A percentile compares a stretch with the other conserved stretches of the same genome.
Evolutionary conservation across 179 eudicot genomes (phyloP).

Genomic region (Vitellaria paradoxa): DNA sequence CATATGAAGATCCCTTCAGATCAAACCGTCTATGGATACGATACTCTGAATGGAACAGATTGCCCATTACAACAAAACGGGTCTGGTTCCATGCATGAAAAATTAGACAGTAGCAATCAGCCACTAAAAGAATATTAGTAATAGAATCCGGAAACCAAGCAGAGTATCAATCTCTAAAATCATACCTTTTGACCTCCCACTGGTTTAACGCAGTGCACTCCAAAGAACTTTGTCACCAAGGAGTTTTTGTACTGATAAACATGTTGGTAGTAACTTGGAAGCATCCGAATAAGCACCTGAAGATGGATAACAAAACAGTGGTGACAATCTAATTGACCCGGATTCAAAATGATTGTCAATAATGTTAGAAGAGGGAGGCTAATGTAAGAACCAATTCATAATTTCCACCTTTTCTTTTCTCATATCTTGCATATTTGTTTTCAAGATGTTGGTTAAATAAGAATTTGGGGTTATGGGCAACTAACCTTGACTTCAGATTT

Average conservation of each 20-base stretch:
- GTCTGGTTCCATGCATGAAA: constrained; percentile 39
- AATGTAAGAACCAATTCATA: background rate
- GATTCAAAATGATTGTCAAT: background rate
- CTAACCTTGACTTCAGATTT: constrained; percentile 93
- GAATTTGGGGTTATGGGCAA: constrained; percentile 13
- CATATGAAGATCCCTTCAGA: constrained; percentile 79
- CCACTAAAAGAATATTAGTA: background rate
- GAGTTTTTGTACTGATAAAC: constrained; percentile 70
- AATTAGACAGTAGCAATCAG: background rate
- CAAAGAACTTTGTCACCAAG: constrained; percentile 71
- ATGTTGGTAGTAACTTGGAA: constrained; percentile 79
- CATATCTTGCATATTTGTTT: background rate
- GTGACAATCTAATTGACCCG: background rate
- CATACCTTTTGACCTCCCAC: constrained; percentile 77
- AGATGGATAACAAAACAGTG: constrained; percentile 18
- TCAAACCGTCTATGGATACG: constrained; percentile 73
- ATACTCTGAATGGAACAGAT: constrained; percentile 75
- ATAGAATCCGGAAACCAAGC: background rate
- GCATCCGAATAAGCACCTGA: constrained; percentile 87
- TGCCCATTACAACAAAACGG: constrained; percentile 81
- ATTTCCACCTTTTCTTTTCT: background rate
- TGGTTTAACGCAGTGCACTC: constrained; percentile 87
- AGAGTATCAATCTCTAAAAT: no score
- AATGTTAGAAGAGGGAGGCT: background rate
- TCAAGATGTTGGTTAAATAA: background rate